Evolutionary conservation across 1,284 basidiomycete species (phyloP), one percentile per base, ranked within the genome.

Genomic region (Sporisorium graminicola): DNA sequence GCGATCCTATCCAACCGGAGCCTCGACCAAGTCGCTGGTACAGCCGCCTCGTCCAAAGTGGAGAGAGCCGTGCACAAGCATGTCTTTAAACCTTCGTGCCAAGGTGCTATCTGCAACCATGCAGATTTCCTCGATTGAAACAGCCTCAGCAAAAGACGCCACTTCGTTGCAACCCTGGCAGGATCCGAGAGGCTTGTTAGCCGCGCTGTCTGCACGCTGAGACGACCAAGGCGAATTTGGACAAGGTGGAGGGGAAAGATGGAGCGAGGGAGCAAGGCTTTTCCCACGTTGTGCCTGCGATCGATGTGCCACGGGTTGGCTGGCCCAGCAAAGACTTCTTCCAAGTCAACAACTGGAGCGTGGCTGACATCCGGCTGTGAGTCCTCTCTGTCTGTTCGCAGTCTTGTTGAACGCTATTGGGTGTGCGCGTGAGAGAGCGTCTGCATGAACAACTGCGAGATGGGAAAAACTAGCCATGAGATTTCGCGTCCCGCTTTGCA

Each of bases 71-170:
- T 74, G 20, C 54, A 61, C 37, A 67, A 74, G 47, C 65, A 74
- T 33, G 54, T 53, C 51, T n/a, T n/a, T n/a, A 73, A 66, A 26
- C 24, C 44, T 5, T 12, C 43, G 10, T 73, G 70, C 60, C 56
- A 64, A 18, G 56, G 64, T 7, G 37, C 50, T 22, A 74, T 69
- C 20, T 74, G 72, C 59, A 74, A 63, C n/a, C 72, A 74, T 33
- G 72, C 66, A 12, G 58, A 49, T 6, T 74, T 69, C 27, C 47
- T 52, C 31, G 60, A 63, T 22, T 65, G 46, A 54, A 14, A 40
- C 44, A 27, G 26, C 44, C 10, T 47, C 44, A n/a, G 18, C 2
- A 49, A 6, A 27, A 46, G 43, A n/a, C n/a, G 12, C 24, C 47
- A 27, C 27, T 16, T 29, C 16, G 6, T 13, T 18, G 3, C 44